phyloP scores from a whole-genome alignment of 2,329 filamentous ascomycete genomes.

The Curvularia eragrostidis region DNA sequence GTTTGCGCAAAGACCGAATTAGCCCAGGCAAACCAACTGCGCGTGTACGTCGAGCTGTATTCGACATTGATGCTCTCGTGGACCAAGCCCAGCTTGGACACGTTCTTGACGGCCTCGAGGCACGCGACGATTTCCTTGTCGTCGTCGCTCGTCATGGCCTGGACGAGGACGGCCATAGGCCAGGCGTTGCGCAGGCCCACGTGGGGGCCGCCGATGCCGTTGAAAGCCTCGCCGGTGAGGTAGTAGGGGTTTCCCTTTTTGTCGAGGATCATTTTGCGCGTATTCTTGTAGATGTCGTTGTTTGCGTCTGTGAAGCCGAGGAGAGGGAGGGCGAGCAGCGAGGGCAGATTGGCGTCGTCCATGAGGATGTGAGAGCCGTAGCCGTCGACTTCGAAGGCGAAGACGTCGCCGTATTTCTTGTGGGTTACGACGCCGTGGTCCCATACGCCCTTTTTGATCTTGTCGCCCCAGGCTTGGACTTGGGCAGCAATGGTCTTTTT shows the following conservation, averaged over 20 bases:
- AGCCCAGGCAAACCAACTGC: slow-evolving; percentile 96
- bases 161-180: slow-evolving; percentile 94
- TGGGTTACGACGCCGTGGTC: slow-evolving; percentile 82
- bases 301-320: slow-evolving; percentile 73
- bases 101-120: slow-evolving; percentile 75
- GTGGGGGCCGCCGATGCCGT: slow-evolving; percentile 84
- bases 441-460: slow-evolving; percentile 78
- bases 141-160: slow-evolving; percentile 85
- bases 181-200: slow-evolving; percentile 90
- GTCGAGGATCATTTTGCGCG: slow-evolving; percentile 79
- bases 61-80: slow-evolving; percentile 76
- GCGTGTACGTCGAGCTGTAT: slow-evolving; percentile 40
- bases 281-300: slow-evolving; percentile 83
- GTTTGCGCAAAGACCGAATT: slow-evolving; percentile 96
- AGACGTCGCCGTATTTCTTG: slow-evolving; percentile 77
- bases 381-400: slow-evolving; percentile 87
- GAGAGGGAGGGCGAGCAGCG: slow-evolving; percentile 76
- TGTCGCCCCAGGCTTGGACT: slow-evolving; percentile 64
- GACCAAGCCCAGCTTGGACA: slow-evolving; percentile 74
- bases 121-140: slow-evolving; percentile 81
- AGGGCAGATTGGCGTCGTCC: slow-evolving; percentile 90
- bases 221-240: slow-evolving; percentile 76
- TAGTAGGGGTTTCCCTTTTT: slow-evolving; percentile 87
- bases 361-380: slow-evolving; percentile 83
- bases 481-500: slow-evolving; percentile 59